Evolutionary conservation across 2,329 filamentous ascomycete species (phyloP).

Genomic region (Blastomyces silverae): DNA sequence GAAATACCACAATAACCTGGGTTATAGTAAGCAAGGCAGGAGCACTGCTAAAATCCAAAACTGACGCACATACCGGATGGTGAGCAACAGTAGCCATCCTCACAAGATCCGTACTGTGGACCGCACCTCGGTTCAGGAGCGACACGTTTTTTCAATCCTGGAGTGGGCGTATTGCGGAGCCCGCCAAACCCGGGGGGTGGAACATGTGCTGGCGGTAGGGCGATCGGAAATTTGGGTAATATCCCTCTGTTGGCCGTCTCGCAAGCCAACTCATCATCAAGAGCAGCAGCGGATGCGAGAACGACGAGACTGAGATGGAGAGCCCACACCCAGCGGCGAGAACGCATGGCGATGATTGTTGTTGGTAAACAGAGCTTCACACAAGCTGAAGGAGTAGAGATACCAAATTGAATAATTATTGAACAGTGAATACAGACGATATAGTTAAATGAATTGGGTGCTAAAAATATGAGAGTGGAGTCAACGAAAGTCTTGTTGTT

Average conservation of each 20-base stretch:
- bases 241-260: conserved; percentile 1
- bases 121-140: conserved; percentile 29
- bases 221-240: conserved; percentile 14
- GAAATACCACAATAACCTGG: conserved; percentile 38
- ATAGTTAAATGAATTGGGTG: not conserved
- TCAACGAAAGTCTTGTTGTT: not conserved
- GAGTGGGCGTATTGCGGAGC: not conserved
- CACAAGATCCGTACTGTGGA: conserved; percentile 31
- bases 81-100: conserved; percentile 36
- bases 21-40: conserved; percentile 12
- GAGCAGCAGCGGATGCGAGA: not conserved
- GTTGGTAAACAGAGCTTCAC: not conserved
- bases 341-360: not conserved
- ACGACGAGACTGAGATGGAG: conserved; percentile 8
- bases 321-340: conserved; percentile 1
- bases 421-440: not conserved
- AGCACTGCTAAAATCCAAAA: not conserved
- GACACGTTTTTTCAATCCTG: conserved; percentile 10
- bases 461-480: conserved; percentile 16
- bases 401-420: not conserved
- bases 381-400: not conserved
- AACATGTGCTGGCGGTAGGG: conserved; percentile 15
- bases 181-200: conserved; percentile 16
- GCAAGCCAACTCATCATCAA: not conserved
- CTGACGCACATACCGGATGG: conserved; percentile 28